These are phyloP conservation scores for Eucalyptus albens DNA, from an alignment of 345 rosid species.

Conservation along the genomic window DNA sequence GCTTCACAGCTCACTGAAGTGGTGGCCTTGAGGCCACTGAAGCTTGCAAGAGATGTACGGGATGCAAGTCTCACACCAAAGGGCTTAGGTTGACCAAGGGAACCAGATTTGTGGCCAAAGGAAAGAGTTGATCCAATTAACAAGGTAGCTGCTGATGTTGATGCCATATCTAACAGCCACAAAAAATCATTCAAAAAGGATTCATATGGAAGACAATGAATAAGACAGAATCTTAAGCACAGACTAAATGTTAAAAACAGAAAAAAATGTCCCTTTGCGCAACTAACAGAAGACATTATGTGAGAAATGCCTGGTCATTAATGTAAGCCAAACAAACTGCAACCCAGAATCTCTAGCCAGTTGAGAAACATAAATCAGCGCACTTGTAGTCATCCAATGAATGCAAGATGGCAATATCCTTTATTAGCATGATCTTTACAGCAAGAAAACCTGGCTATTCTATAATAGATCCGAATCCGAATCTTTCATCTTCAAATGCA, in stretches of 20 bases:
- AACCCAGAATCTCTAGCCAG: not conserved
- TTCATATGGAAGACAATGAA: not conserved
- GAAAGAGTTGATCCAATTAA: conserved; percentile 43
- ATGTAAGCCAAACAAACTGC: not conserved
- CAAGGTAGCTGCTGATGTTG: conserved; percentile 51
- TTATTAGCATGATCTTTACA: not conserved
- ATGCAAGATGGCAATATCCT: not conserved
- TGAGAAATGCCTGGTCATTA: not conserved
- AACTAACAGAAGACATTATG: not conserved
- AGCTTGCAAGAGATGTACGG: conserved; percentile 23
- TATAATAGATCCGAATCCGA: not conserved
- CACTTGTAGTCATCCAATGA: not conserved
- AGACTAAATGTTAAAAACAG: not conserved
- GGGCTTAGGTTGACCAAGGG: conserved; percentile 27
- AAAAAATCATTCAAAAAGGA: not conserved
- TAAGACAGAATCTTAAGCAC: not conserved
- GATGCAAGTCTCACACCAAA: conserved; percentile 17
- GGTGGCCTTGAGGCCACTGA: conserved; percentile 54
- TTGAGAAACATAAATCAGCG: not conserved
- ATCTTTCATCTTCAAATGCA: not conserved
- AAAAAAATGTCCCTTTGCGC: not conserved
- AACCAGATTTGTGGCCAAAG: conserved; percentile 24
- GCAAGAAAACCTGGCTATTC: not conserved
- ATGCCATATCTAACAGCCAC: conserved; percentile 40
- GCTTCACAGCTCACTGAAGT: conserved; percentile 29